Conservation (phyloP, 306 rosid genomes). For the Castanospermum australe region DNA sequence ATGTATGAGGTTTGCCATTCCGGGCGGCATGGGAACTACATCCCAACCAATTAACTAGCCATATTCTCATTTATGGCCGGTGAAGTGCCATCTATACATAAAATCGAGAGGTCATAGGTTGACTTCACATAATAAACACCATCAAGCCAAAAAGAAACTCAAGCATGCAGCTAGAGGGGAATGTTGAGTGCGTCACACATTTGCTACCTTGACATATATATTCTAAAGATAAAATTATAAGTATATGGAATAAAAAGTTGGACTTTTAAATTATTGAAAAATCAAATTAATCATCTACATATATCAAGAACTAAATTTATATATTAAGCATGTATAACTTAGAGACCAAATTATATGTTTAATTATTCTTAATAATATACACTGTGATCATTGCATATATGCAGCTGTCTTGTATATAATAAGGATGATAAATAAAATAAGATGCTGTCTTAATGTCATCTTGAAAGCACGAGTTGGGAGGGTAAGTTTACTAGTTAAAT, state of each 20-base stretch:
- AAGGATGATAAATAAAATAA: constrained; percentile 8
- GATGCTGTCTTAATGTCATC: constrained; percentile 32
- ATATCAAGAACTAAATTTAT: background rate
- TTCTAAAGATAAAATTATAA: no score
- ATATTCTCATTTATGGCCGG: constrained; percentile 16
- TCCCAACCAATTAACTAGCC: constrained; percentile 28
- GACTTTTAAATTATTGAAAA: no score
- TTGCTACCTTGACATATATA: no score
- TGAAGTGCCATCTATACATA: background rate
- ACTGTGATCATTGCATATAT: constrained; percentile 23
- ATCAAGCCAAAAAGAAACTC: background rate
- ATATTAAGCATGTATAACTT: background rate
- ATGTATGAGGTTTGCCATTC: constrained; percentile 28
- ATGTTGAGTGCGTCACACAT: constrained; percentile 44
- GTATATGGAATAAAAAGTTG: no score
- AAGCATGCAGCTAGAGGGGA: constrained; percentile 8
- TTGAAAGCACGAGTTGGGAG: constrained; percentile 43
- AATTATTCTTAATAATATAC: background rate
- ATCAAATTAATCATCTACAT: background rate
- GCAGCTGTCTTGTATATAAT: constrained; percentile 30
- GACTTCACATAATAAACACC: constrained; percentile 33
- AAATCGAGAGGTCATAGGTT: constrained; percentile 38
- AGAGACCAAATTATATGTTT: background rate
- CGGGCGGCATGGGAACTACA: constrained; percentile 34
- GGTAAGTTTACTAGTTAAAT: constrained; percentile 4